Evolutionary conservation across 768 basidiomycete genomes (phyloP).

Genomic region (Russula sp.): DNA sequence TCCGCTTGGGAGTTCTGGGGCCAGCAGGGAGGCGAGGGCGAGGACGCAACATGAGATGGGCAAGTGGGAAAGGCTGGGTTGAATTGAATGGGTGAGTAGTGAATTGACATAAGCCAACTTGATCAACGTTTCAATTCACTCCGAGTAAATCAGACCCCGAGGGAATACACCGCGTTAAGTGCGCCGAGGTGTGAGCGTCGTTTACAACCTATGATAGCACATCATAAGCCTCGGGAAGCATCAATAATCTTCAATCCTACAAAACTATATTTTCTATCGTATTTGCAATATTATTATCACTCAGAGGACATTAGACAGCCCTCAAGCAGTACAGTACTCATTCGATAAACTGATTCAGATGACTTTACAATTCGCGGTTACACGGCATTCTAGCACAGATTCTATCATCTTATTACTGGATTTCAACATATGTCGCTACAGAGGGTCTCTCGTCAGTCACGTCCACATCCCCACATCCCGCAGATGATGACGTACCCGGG

Average conservation of each 20-base stretch:
- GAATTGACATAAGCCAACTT: background rate
- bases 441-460: background rate
- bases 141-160: no score
- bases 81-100: no score
- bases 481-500: slow-evolving; percentile 54
- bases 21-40: slow-evolving; percentile 27
- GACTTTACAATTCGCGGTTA: background rate
- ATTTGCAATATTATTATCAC: background rate
- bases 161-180: no score
- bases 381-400: background rate
- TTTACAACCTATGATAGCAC: no score
- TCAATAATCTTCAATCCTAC: no score
- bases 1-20: slow-evolving; percentile 20
- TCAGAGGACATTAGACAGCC: background rate
- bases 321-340: background rate
- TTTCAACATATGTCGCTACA: slow-evolving; percentile 23
- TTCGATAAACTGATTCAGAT: background rate
- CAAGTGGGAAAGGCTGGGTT: no score
- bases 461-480: background rate
- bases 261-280: background rate
- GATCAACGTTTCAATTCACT: no score
- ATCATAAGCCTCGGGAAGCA: no score
- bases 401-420: slow-evolving; percentile 33
- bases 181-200: no score
- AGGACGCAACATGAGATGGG: slow-evolving; percentile 14